Evolutionary conservation across 805 yeast species (phyloP), one percentile per base, ranked within the genome.

Genomic region (Teunomyces lycoperdinae): DNA sequence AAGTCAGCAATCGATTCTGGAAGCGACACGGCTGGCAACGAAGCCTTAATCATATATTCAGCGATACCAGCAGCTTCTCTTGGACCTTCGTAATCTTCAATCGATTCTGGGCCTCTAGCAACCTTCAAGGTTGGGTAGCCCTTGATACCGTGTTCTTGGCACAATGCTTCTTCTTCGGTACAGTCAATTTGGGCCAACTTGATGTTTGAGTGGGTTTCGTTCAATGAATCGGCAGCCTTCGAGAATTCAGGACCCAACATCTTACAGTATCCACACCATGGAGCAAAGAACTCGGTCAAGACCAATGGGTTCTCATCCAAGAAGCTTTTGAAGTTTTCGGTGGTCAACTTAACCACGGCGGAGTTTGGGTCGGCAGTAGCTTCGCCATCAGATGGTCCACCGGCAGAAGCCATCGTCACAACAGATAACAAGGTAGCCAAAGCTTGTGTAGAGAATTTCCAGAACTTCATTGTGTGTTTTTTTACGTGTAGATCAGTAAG

Each of bases 211-310:
- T 68, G 61, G 29, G 66, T 29, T 44, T 74, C 79, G 42, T 74
- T 76, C 62, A 87, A 75, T 14, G 61, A 57, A 56, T 84, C 82
- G 44, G 92, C 89, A 45, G 96, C 96, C 57, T 79, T 68, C 45
- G 82, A 74, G 57, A 78, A 87, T 67, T 89, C 85, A 31, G 96
- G 96, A 9, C 89, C 96, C 55, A 89, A 72, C 43, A 79, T 79
- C 76, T 91, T 89, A 78, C 97, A 91, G 73, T 91, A 94, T 13
- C 97, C 97, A 77, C 97, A 91, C 97, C 98, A 92, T 65, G 97
- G 96, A 13, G 96, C 96, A 66, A 85, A 89, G 70, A 89, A 89
- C 70, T 89, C 96, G 16, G 92, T 86, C 52, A 89, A 71, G 17
- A 89, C 95, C 56, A 91, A 76, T 31, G 89, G 87, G 73, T 91